These are phyloP conservation scores for Leccinum longicurvipes DNA, from an alignment of 768 basidiomycete species.

Conservation along the genomic window DNA sequence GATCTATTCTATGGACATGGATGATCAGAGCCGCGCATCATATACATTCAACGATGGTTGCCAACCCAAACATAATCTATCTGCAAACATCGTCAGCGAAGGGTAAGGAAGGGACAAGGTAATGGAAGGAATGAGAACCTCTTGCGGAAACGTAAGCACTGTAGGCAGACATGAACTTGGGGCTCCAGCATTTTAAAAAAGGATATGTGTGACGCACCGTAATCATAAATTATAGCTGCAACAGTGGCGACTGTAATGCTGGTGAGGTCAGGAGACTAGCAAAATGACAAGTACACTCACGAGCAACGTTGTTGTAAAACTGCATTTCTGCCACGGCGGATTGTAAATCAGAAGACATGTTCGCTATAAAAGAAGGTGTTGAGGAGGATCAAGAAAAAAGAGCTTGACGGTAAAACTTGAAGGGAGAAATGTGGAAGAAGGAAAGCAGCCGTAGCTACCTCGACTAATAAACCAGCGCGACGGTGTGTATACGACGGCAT, in stretches of 20 bases:
- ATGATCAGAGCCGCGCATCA: not conserved
- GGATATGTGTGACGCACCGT: constrained; percentile 9
- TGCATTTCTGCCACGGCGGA: constrained; percentile 3
- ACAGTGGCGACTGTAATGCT: constrained; percentile 8
- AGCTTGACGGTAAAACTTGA: not conserved
- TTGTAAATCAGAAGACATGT: constrained; percentile 4
- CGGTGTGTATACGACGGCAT: not conserved
- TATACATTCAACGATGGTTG: not conserved
- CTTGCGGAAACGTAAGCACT: constrained; percentile 17
- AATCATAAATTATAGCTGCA: constrained; percentile 17
- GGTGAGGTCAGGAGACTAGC: constrained; percentile 1
- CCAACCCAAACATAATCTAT: constrained; percentile 21
- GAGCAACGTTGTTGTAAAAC: constrained; percentile 6
- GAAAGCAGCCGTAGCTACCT: not conserved
- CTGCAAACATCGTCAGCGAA: constrained; percentile 10
- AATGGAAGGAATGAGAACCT: constrained; percentile 9
- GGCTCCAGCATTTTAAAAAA: not conserved
- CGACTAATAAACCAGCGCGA: not conserved
- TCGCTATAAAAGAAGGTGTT: not conserved
- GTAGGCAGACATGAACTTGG: not conserved
- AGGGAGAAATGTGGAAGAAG: not conserved
- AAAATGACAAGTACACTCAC: constrained; percentile 3
- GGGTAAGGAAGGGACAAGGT: not conserved
- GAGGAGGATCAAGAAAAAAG: not conserved
- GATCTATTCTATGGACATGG: constrained; percentile 8